Evolutionary conservation across 169 alveolate species (phyloP), one percentile per base, ranked within the genome.

Genomic region (Perkinsus marinus): DNA sequence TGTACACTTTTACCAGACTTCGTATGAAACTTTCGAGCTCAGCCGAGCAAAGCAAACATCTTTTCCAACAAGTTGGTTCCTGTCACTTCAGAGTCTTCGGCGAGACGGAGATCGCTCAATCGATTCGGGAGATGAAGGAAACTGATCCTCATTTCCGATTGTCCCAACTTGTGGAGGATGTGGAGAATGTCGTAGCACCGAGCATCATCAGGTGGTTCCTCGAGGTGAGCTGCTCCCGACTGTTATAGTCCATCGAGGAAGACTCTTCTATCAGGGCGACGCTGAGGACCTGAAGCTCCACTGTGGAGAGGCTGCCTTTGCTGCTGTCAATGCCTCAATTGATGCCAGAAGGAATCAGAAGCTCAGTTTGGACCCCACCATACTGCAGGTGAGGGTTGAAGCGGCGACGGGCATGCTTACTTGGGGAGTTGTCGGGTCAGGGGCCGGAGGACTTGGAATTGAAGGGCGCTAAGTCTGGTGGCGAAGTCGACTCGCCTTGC

Each of bases 121-220:
- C 98, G 26, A 92, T 97, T 22, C 93, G 96, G 89, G 98, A 97
- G 92, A 96, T 97, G 98, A 96, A 97, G 95, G 92, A 92, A 91
- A 26, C 95, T 0, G 98, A 97, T 93, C 95, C 98, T 26, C 92
- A 94, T 38, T 97, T 97, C 92, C 96, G 96, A 69, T 69, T 97
- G 41, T 94, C 96, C 10, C 97, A 97, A 89, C 92, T 97, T 68
- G 95, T 95, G 91, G 96, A 95, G 91, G 79, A 95, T 39, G 96
- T 97, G 91, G 98, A 97, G 94, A 94, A 92, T 36, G 97, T 96
- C 0, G 95, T 97, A 47, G 97, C 98, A 30, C 97, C 97, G 38
- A 97, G 97, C 91, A 93, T 96, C 43, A 97, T 97, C 13, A 95
- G 95, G 90, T 95, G 97, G 39, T 97, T 96, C 89, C 93, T 97